Base-by-base conservation (phyloP, 257 asterid genomes). In the Nicotiana attenuata region DNA sequence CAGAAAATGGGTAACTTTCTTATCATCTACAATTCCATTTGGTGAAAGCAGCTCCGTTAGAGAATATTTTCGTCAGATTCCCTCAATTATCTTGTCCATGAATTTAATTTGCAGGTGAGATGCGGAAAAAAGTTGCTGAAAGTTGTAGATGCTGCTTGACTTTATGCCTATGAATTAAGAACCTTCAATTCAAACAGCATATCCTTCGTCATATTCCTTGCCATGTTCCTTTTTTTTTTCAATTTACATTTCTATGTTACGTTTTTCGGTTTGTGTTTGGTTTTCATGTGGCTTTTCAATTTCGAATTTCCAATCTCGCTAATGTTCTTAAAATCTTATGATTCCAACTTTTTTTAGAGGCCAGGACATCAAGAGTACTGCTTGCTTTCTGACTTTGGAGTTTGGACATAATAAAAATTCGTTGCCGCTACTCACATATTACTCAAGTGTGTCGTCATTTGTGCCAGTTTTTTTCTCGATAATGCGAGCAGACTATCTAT, bases 201-300 rank as follows among this genome's bases (percentile, higher is more conserved):
- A 88, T 90, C 59, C 90, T 73, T 24, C 5, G n/a, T 66, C 28
- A 76, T 87, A 82, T 87, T 68, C 85, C 29, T 65, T 26, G 28
- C 28, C 9, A 14, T 35, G 63, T 64, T 22, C 17, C 24, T 19
- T 79, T n/a, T 11, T 7, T 59, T 59, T 59, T 8, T 59, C 28
- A 9, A 56, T 55, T 7, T 55, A 16, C 60, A 16, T 4, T 55
- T 55, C 31, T 29, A 31, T 0, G 53, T 45, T 45, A 45, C 14
- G 53, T 45, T 9, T 45, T 10, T 45, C 53, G 1, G 17, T 3
- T 50, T 15, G 56, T 50, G 13, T 50, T 50, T 50, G 5, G 1
- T 50, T 50, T 50, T 13, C 17, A 11, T 50, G 17, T 50, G 17
- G 56, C 56, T 50, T 50, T 50, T 11, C 16, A 4, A 50, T 50